These are phyloP conservation scores for Mallotus nudiflorus DNA, from an alignment of 345 rosid genomes.

Conservation along the genomic window DNA sequence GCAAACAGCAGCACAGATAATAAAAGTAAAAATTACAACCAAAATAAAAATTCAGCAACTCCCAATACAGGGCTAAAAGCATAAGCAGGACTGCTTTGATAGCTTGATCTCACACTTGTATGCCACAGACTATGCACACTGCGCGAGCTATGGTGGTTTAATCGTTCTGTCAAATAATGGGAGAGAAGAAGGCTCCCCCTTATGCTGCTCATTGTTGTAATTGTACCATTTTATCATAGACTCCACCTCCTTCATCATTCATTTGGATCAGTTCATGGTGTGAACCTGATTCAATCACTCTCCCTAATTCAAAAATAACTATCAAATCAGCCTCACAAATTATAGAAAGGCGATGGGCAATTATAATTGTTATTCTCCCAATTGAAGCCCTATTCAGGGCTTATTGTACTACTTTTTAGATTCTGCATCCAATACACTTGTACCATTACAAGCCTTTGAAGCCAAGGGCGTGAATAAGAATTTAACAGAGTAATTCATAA, in stretches of 20 bases:
- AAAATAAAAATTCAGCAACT: too few species aligned
- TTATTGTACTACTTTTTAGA: slow-evolving; percentile 50
- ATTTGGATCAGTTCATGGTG: slow-evolving; percentile 47
- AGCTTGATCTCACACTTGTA: background rate
- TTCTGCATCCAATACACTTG: slow-evolving; percentile 54
- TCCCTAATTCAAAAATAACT: slow-evolving; percentile 42
- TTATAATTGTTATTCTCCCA: slow-evolving; percentile 48
- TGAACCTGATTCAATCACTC: slow-evolving; percentile 50
- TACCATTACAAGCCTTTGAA: slow-evolving; percentile 35
- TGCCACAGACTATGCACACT: background rate
- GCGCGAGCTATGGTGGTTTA: background rate
- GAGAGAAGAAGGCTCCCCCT: slow-evolving; percentile 37
- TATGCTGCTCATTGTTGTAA: slow-evolving; percentile 26
- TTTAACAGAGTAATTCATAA: slow-evolving; percentile 87
- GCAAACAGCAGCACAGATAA: too few species aligned
- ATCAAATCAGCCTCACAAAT: slow-evolving; percentile 45
- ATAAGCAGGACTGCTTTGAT: slow-evolving; percentile 5
- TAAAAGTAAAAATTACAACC: too few species aligned
- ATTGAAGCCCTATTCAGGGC: slow-evolving; percentile 51
- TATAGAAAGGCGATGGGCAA: slow-evolving; percentile 56
- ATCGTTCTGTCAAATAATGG: too few species aligned
- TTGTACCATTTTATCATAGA: slow-evolving; percentile 44
- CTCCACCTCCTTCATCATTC: slow-evolving; percentile 33
- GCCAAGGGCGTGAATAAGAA: slow-evolving; percentile 94
- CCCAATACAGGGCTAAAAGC: background rate